A percentile compares a stretch with the other conserved stretches of the same genome.
Evolutionary conservation across 1,284 basidiomycete species (phyloP).

Genomic region (Melampsora larici-populina): DNA sequence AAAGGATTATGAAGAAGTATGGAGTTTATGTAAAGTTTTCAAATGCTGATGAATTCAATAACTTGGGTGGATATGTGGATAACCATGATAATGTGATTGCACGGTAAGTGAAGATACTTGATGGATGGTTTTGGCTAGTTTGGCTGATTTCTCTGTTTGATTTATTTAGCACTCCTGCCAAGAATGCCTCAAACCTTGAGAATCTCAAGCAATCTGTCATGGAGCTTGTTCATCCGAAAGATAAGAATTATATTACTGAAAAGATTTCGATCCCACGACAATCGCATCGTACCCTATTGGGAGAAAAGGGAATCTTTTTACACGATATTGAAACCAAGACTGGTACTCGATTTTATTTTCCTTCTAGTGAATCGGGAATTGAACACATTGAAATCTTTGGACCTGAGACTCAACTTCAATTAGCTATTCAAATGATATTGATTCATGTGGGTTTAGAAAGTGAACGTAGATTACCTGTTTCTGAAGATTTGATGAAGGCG

Average conservation of each 20-base stretch:
- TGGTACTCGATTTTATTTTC: conserved; percentile 88
- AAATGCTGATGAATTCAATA: conserved; percentile 94
- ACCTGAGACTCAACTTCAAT: conserved; percentile 92
- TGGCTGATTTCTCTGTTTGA: neutral
- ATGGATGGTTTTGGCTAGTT: conserved; percentile 9
- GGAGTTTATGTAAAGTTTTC: conserved; percentile 99
- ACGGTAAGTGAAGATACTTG: conserved; percentile 54
- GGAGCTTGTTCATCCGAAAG: conserved; percentile 96
- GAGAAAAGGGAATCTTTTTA: conserved; percentile 95
- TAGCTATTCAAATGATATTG: conserved; percentile 90
- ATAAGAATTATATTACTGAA: conserved; percentile 94
- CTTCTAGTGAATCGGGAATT: conserved; percentile 88
- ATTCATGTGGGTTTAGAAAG: conserved; percentile 96
- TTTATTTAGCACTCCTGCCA: conserved; percentile 70
- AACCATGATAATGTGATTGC: conserved; percentile 99
- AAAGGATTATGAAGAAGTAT: conserved; percentile 99
- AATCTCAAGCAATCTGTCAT: conserved; percentile 94
- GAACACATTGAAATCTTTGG: conserved; percentile 90
- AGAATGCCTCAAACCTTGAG: conserved; percentile 93
- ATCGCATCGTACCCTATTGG: conserved; percentile 89
- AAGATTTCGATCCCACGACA: conserved; percentile 85
- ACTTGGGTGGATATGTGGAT: conserved; percentile 89
- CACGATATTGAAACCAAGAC: conserved; percentile 96
- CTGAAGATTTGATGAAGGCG: conserved; percentile 64
- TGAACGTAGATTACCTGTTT: conserved; percentile 84